A percentile compares a stretch with the other conserved stretches of the same genome.
Conservation (phyloP, 331 rosid genomes). For the Dryas integrifolia region DNA sequence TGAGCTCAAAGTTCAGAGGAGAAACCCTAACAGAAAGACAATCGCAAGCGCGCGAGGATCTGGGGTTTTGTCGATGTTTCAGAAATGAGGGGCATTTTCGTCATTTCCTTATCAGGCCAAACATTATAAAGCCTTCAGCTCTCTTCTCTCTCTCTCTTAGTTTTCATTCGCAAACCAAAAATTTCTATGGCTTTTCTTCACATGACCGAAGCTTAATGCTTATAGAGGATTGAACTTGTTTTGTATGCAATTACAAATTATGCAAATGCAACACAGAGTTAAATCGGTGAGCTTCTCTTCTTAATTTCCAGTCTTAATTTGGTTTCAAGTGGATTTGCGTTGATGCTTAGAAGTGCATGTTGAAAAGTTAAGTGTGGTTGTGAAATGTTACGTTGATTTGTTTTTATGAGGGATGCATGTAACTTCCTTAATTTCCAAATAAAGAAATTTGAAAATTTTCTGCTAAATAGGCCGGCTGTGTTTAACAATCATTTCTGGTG, state of each 20-base stretch:
- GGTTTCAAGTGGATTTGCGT: neutral
- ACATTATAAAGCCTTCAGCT: neutral
- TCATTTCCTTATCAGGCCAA: neutral
- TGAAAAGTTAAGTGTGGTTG: neutral
- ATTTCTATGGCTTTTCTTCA: neutral
- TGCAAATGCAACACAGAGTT: neutral
- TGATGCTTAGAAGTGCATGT: neutral
- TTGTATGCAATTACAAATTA: neutral
- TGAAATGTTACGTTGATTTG: neutral
- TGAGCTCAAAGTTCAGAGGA: neutral
- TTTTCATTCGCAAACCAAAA: neutral
- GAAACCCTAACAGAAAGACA: constrained; percentile 24
- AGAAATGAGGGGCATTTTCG: neutral
- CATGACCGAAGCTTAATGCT: no score
- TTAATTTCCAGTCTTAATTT: neutral
- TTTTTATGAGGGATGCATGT: neutral
- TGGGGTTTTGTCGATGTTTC: neutral
- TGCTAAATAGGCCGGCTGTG: neutral
- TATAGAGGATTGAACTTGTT: neutral
- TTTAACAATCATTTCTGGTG: no score
- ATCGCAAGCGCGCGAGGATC: neutral
- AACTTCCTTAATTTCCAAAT: neutral
- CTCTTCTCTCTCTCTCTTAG: neutral
- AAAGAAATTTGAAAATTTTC: neutral
- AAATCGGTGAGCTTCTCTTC: neutral